Evolutionary conservation across 2,329 filamentous ascomycete genomes (phyloP).

Genomic region (Hypoxylon sp.): DNA sequence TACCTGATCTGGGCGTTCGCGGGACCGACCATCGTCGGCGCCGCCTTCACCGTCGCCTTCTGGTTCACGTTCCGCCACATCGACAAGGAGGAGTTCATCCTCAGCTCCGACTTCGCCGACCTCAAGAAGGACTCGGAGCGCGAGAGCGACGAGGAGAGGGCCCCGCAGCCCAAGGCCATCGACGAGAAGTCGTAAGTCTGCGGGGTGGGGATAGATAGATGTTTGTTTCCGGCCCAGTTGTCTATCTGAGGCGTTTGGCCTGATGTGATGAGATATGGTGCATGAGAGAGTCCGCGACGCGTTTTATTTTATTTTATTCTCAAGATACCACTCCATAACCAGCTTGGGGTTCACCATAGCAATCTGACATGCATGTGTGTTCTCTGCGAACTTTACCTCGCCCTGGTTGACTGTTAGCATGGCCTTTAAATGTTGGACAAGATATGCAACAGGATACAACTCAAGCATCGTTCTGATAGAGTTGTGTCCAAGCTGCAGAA

Average conservation of each 20-base stretch:
- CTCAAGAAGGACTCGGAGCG: conserved; percentile 43
- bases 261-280: background rate
- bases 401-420: background rate
- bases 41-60: conserved; percentile 39
- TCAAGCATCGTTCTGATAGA: too few relatives aligned
- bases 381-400: background rate
- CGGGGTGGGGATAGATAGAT: background rate
- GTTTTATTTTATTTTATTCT: too few relatives aligned
- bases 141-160: conserved; percentile 39
- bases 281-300: background rate
- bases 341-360: background rate
- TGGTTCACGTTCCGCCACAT: conserved; percentile 43
- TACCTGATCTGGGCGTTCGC: conserved; percentile 54
- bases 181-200: conserved; percentile 25
- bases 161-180: conserved; percentile 15
- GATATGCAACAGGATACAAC: too few relatives aligned
- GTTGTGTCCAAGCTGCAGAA: too few relatives aligned
- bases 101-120: conserved; percentile 42
- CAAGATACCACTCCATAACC: background rate
- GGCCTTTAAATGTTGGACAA: too few relatives aligned
- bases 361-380: background rate
- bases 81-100: conserved; percentile 43
- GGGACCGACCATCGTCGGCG: conserved; percentile 42
- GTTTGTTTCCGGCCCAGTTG: background rate
- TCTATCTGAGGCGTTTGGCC: background rate